Evolutionary conservation across 1,284 basidiomycete species (phyloP).

Genomic region (Apiotrichum akiyoshidainum): DNA sequence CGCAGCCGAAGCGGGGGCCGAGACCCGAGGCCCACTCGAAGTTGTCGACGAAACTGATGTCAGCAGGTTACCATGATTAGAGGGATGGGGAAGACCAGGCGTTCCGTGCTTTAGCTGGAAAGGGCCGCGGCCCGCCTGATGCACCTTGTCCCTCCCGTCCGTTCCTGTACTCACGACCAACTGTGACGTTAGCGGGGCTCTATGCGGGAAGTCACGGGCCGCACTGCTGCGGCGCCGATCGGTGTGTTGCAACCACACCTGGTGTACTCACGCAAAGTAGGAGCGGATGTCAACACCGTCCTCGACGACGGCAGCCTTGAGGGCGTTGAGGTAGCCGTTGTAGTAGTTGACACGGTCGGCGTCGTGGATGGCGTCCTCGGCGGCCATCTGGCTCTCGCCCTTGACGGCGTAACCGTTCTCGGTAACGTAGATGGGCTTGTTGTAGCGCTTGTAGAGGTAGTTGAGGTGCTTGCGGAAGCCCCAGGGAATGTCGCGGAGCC

Average conservation of each 20-base stretch:
- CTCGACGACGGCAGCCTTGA: constrained; percentile 60
- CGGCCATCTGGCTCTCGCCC: constrained; percentile 59
- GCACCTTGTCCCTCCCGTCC: neutral
- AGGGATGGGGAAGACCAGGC: too few species aligned
- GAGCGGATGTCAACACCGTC: constrained; percentile 66
- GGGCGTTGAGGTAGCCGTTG: constrained; percentile 60
- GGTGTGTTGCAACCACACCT: too few species aligned
- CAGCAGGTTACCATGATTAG: neutral
- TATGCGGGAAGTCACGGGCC: too few species aligned
- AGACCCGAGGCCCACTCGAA: constrained; percentile 61
- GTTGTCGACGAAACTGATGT: constrained; percentile 56
- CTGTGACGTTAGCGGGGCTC: neutral
- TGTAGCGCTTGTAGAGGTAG: constrained; percentile 66
- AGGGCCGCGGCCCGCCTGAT: too few species aligned
- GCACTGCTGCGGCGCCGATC: too few species aligned
- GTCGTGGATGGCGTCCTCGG: constrained; percentile 59
- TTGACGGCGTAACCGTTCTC: constrained; percentile 72
- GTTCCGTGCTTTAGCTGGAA: too few species aligned
- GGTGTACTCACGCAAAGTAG: constrained; percentile 61
- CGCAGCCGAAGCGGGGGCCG: constrained; percentile 39
- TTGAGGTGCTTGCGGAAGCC: constrained; percentile 58
- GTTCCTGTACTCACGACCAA: constrained; percentile 27
- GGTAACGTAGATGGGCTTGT: constrained; percentile 65
- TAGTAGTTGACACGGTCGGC: constrained; percentile 66
- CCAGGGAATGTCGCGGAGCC: constrained; percentile 46